Conservation (phyloP, 805 yeast genomes). For the Grigorovia yakushimaensis region DNA sequence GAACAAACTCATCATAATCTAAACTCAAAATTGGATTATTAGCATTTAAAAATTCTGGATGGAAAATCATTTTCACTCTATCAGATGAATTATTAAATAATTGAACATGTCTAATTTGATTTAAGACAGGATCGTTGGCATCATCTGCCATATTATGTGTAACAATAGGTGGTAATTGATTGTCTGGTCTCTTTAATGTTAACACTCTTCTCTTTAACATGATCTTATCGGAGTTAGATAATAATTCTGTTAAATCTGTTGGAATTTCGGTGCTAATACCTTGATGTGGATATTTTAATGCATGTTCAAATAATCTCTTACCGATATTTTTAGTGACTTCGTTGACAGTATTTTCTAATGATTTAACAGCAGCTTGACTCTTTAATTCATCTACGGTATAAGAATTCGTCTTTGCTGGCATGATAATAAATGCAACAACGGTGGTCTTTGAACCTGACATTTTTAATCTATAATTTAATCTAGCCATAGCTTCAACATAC, state of each 20-base stretch:
- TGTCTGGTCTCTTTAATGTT: conserved; percentile 67
- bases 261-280: conserved; percentile 58
- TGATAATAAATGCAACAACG: conserved; percentile 91
- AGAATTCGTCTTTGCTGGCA: conserved; percentile 96
- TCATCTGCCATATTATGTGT: conserved; percentile 97
- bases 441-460: conserved; percentile 77
- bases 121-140: conserved; percentile 78
- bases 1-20: conserved; percentile 94
- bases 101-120: conserved; percentile 85
- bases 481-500: conserved; percentile 84
- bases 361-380: conserved; percentile 93
- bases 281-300: conserved; percentile 51
- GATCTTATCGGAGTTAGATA: conserved; percentile 83
- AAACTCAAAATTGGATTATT: conserved; percentile 88
- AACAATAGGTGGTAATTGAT: conserved; percentile 85
- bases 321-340: conserved; percentile 86
- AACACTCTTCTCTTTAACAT: conserved; percentile 83
- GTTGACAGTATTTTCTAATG: conserved; percentile 76
- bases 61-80: conserved; percentile 91
- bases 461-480: conserved; percentile 82
- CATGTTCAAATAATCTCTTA: conserved; percentile 78
- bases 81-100: conserved; percentile 83
- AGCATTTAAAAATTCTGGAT: conserved; percentile 92
- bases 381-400: conserved; percentile 91
- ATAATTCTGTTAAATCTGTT: conserved; percentile 64